These are phyloP conservation scores for Apiospora aurea DNA, from an alignment of 2,329 filamentous ascomycete species.

Conservation along the genomic window DNA sequence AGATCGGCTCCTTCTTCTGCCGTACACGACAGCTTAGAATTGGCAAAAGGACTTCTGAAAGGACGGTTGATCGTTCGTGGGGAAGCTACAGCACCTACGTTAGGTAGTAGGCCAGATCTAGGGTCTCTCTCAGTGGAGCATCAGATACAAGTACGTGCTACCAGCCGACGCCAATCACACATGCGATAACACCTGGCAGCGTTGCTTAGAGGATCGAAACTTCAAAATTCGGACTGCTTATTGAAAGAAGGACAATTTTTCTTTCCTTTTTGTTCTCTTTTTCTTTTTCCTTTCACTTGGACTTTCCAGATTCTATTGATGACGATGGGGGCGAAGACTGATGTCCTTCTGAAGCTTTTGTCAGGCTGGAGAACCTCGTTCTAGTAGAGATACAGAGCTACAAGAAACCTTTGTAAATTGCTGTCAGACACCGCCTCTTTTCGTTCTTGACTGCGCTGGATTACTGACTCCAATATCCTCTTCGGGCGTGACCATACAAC, in stretches of 20 bases:
- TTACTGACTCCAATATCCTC: neutral
- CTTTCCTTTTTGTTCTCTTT: no score
- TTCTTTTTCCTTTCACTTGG: neutral
- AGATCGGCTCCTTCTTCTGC: neutral
- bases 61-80: neutral
- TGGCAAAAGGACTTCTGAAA: neutral
- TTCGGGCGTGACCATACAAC: neutral
- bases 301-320: neutral
- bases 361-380: neutral
- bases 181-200: neutral
- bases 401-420: neutral
- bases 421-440: constrained; percentile 3
- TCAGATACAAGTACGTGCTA: neutral
- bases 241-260: neutral
- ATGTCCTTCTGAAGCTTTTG: neutral
- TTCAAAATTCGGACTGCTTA: neutral
- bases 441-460: neutral
- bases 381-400: neutral
- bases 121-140: neutral
- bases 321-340: neutral
- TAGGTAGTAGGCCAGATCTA: neutral
- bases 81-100: neutral
- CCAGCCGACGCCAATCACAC: neutral
- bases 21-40: neutral
- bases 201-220: neutral